These are phyloP conservation scores for Cairneyella variabilis DNA, from an alignment of 495 filamentous ascomycete species.

Conservation along the genomic window DNA sequence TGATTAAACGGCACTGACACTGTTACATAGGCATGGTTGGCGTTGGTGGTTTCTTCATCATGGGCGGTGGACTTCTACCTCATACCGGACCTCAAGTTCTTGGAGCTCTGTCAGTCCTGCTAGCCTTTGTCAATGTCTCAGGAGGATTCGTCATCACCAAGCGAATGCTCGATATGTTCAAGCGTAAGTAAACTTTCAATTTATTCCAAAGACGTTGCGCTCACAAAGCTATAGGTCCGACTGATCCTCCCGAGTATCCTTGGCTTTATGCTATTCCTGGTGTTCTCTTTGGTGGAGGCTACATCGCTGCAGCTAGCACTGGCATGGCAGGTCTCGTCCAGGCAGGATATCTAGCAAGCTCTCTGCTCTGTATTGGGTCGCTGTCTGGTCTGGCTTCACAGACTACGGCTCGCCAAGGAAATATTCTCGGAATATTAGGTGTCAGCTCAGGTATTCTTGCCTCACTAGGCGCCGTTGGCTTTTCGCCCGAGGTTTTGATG, in stretches of 20 bases:
- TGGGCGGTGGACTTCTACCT: conserved; percentile 70
- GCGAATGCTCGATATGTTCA: conserved; percentile 91
- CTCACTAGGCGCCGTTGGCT: conserved; percentile 73
- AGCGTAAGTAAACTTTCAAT: conserved; percentile 52
- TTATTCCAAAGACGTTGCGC: no score
- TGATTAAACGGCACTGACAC: neutral
- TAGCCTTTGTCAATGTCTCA: conserved; percentile 78
- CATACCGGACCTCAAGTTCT: conserved; percentile 71
- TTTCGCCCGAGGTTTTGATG: conserved; percentile 63
- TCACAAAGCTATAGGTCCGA: conserved; percentile 48
- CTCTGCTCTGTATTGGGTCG: conserved; percentile 62
- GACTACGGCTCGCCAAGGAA: conserved; percentile 71
- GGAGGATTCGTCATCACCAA: conserved; percentile 83
- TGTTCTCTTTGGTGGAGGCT: conserved; percentile 70
- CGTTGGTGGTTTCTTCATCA: conserved; percentile 75
- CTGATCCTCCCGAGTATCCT: conserved; percentile 77
- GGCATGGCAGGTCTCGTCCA: conserved; percentile 78
- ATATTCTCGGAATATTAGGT: conserved; percentile 76
- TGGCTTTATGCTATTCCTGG: conserved; percentile 78
- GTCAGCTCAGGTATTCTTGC: conserved; percentile 74
- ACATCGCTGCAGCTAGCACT: conserved; percentile 67
- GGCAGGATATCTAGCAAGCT: conserved; percentile 76
- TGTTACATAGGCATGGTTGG: conserved; percentile 62
- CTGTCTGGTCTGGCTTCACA: conserved; percentile 62
- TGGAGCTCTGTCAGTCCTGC: conserved; percentile 70